phyloP scores from a whole-genome alignment of 1,284 basidiomycete species.

The Dichomitus squalens region DNA sequence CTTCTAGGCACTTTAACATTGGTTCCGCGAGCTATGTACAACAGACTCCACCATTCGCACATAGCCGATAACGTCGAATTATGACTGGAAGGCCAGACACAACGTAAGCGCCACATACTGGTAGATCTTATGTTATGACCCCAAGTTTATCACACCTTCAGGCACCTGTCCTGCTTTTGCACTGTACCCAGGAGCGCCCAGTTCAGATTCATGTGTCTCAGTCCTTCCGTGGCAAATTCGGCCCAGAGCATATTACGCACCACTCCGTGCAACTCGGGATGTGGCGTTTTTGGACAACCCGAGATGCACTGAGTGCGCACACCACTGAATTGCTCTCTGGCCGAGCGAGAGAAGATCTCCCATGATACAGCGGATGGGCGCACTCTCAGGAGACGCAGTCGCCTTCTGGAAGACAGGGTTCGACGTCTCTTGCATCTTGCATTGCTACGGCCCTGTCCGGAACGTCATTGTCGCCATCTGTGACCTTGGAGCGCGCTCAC shows the following conservation, averaged over 20 bases:
- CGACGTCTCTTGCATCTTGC: background rate
- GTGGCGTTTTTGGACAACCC: background rate
- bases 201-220: background rate
- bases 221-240: background rate
- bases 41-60: too few relatives aligned
- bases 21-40: background rate
- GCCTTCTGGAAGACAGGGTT: background rate
- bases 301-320: background rate
- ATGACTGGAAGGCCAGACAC: too few relatives aligned
- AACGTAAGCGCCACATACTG: too few relatives aligned
- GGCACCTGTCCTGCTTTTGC: background rate
- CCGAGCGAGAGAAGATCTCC: background rate
- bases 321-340: background rate
- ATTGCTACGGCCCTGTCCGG: background rate
- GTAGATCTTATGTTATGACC: too few relatives aligned
- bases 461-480: background rate
- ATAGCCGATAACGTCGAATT: too few relatives aligned
- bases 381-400: background rate
- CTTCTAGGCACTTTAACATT: too few relatives aligned
- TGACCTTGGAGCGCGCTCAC: background rate
- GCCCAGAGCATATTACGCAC: background rate
- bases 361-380: background rate
- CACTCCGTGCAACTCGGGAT: background rate
- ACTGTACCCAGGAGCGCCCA: too few relatives aligned
- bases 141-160: too few relatives aligned